These are phyloP conservation scores for Vigna hirtella DNA, from an alignment of 306 rosid genomes.

Conservation along the genomic window DNA sequence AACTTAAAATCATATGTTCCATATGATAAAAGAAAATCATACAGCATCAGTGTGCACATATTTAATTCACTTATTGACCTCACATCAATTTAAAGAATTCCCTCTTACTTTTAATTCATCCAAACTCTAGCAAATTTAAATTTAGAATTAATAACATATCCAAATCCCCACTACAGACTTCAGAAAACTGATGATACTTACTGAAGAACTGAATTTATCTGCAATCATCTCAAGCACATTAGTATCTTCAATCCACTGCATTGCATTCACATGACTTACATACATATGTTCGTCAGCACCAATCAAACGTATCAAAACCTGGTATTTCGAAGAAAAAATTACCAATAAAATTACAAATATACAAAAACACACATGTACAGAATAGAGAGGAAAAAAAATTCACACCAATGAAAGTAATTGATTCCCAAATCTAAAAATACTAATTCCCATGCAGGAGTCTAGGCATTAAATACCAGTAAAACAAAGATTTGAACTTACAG, in stretches of 20 bases:
- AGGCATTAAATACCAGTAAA: conserved; percentile 22
- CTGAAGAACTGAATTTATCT: conserved; percentile 94
- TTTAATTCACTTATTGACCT: background rate
- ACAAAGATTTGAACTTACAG: conserved; percentile 25
- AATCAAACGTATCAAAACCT: conserved; percentile 95
- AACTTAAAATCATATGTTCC: background rate
- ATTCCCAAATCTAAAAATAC: background rate
- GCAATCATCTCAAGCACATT: conserved; percentile 96
- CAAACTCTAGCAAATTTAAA: background rate
- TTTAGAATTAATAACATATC: conserved; percentile 18
- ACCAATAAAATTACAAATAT: conserved; percentile 14
- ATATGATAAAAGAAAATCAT: conserved; percentile 12
- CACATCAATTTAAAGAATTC: background rate
- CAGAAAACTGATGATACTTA: conserved; percentile 55
- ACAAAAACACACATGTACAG: conserved; percentile 6
- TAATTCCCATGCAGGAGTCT: background rate
- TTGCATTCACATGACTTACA: conserved; percentile 73
- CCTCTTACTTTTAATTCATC: background rate
- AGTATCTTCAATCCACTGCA: conserved; percentile 94
- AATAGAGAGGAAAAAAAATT: conserved; percentile 1
- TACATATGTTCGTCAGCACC: conserved; percentile 99
- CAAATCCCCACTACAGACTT: conserved; percentile 10
- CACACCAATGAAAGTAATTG: background rate
- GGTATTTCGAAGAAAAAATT: conserved; percentile 39
- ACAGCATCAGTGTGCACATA: background rate